A percentile compares a stretch with the other conserved stretches of the same genome.
Evolutionary conservation across 2,329 filamentous ascomycete species (phyloP).

Genomic region (Lachnellula hyalina): DNA sequence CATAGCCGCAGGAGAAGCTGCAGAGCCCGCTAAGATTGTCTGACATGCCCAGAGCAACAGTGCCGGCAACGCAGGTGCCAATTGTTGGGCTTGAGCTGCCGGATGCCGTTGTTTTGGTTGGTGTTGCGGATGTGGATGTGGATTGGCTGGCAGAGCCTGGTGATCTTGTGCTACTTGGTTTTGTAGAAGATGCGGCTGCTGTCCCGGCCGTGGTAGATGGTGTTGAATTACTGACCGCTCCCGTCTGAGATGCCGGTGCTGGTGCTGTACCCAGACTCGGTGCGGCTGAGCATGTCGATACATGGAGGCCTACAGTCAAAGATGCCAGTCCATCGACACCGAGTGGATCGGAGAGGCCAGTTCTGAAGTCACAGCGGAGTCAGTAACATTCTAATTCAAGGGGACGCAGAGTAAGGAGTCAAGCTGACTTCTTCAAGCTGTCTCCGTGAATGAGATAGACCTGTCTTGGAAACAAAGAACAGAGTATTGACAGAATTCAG

Average conservation of each 20-base stretch:
- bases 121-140: slow-evolving; percentile 6
- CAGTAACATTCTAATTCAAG: not conserved
- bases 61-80: slow-evolving; percentile 18
- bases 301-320: slow-evolving; percentile 29
- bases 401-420: not conserved
- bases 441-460: no score
- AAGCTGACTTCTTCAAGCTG: not conserved
- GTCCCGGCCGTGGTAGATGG: slow-evolving; percentile 14
- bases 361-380: not conserved
- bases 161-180: slow-evolving; percentile 7
- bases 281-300: slow-evolving; percentile 29
- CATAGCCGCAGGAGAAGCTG: slow-evolving; percentile 26
- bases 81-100: not conserved
- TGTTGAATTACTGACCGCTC: not conserved
- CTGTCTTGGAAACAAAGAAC: not conserved
- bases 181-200: slow-evolving; percentile 8
- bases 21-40: slow-evolving; percentile 36
- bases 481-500: not conserved
- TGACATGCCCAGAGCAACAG: slow-evolving; percentile 16
- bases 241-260: slow-evolving; percentile 2
- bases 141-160: slow-evolving; percentile 4
- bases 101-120: slow-evolving; percentile 7
- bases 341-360: slow-evolving; percentile 22
- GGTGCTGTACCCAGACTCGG: slow-evolving; percentile 31
- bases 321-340: slow-evolving; percentile 24